Evolutionary conservation across 257 asterid genomes (phyloP).

Genomic region (Capsicum baccatum): DNA sequence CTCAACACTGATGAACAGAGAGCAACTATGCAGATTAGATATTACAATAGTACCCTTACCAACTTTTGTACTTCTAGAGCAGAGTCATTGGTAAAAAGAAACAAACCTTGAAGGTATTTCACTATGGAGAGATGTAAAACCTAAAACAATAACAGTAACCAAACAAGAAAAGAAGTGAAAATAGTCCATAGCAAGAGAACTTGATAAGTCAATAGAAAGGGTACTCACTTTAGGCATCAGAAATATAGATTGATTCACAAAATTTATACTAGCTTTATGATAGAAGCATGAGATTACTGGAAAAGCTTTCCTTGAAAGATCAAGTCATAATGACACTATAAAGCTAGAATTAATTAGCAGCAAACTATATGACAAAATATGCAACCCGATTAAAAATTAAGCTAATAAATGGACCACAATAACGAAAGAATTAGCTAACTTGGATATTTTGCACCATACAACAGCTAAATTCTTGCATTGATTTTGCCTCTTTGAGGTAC

Average conservation of each 20-base stretch:
- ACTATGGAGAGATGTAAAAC: constrained; percentile 72
- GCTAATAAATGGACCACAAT: neutral
- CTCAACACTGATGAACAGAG: neutral
- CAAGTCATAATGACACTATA: neutral
- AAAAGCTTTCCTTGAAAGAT: constrained; percentile 64
- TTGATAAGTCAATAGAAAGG: constrained; percentile 11
- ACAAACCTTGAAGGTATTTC: constrained; percentile 87
- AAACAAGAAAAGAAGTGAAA: constrained; percentile 21
- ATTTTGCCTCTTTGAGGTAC: too few relatives aligned
- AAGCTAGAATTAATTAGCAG: neutral
- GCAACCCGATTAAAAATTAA: constrained; percentile 13
- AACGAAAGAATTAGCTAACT: constrained; percentile 43
- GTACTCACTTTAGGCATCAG: constrained; percentile 85
- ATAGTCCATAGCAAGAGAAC: constrained; percentile 14
- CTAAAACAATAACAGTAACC: constrained; percentile 44
- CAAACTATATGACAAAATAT: neutral
- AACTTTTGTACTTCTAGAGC: constrained; percentile 84
- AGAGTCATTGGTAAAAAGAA: constrained; percentile 81
- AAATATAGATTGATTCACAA: constrained; percentile 89
- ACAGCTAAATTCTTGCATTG: too few relatives aligned
- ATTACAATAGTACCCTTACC: constrained; percentile 51
- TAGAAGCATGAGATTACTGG: constrained; percentile 73
- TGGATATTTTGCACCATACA: constrained; percentile 40
- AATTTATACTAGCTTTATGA: constrained; percentile 67
- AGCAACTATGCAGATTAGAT: neutral